Conservation (phyloP, 495 filamentous ascomycete genomes). For the Hypoxylon rickii region DNA sequence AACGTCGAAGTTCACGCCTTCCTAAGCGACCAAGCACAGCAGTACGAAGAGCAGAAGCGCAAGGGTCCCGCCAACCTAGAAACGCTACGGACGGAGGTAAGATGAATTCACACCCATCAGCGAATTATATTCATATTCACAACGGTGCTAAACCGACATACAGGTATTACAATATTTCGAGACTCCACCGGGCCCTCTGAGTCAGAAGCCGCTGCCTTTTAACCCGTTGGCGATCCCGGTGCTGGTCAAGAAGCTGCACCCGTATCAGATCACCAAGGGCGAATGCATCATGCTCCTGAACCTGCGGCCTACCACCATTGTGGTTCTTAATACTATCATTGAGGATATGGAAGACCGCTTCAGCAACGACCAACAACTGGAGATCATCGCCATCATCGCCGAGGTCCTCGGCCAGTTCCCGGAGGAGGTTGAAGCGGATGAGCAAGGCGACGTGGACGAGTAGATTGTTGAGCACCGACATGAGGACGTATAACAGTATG, state of each 20-base stretch:
- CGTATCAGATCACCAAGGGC: slow-evolving; percentile 49
- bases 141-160: slow-evolving; percentile 4
- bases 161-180: slow-evolving; percentile 47
- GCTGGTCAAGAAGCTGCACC: slow-evolving; percentile 44
- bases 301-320: slow-evolving; percentile 43
- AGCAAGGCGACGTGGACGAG: slow-evolving; percentile 31
- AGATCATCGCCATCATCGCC: slow-evolving; percentile 47
- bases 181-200: slow-evolving; percentile 47
- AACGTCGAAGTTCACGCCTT: slow-evolving; percentile 57
- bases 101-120: not conserved
- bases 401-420: slow-evolving; percentile 49
- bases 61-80: slow-evolving; percentile 48
- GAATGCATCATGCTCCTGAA: slow-evolving; percentile 53
- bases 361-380: slow-evolving; percentile 46
- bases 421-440: slow-evolving; percentile 25
- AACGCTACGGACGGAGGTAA: slow-evolving; percentile 40
- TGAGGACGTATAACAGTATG: slow-evolving; percentile 18
- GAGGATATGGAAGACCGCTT: slow-evolving; percentile 54
- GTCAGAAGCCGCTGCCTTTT: slow-evolving; percentile 46
- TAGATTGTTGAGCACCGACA: slow-evolving; percentile 42
- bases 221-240: slow-evolving; percentile 34
- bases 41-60: slow-evolving; percentile 45
- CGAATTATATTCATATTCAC: not conserved
- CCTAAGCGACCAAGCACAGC: slow-evolving; percentile 44
- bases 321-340: slow-evolving; percentile 46